Percentiles rank a stretch among this genome's conserved stretches.
These are phyloP conservation scores for Parasarocladium wereldwijsianum DNA, from an alignment of 2,329 filamentous ascomycete genomes.

Conservation along the genomic window DNA sequence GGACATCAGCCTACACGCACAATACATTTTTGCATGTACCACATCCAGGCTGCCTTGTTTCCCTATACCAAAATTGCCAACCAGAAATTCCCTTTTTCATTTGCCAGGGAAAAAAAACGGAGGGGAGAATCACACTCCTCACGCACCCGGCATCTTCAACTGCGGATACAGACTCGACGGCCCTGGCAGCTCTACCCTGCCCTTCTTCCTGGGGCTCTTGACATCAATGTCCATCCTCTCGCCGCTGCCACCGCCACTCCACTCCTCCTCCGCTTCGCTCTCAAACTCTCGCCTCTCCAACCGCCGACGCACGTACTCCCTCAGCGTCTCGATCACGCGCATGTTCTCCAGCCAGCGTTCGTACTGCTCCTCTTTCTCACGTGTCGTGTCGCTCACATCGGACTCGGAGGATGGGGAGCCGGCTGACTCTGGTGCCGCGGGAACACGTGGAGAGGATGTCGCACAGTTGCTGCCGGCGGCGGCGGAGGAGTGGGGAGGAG, in stretches of 20 bases:
- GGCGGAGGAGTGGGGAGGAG: not conserved
- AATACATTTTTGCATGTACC: too few relatives aligned
- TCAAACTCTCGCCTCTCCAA: constrained; percentile 42
- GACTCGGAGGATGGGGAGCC: constrained; percentile 41
- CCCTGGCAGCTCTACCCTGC: constrained; percentile 12
- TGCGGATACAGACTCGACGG: constrained; percentile 23
- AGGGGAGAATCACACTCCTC: too few relatives aligned
- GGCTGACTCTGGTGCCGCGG: constrained; percentile 26
- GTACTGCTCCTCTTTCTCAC: constrained; percentile 46
- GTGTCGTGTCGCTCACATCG: constrained; percentile 33
- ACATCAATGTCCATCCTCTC: constrained; percentile 23
- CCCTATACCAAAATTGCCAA: too few relatives aligned
- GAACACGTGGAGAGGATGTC: constrained; percentile 28
- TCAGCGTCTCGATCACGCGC: constrained; percentile 46
- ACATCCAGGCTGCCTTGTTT: too few relatives aligned
- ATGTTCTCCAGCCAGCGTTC: constrained; percentile 54
- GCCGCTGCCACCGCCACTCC: constrained; percentile 8
- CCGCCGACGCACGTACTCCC: constrained; percentile 40
- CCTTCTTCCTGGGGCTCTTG: constrained; percentile 14
- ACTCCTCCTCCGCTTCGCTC: constrained; percentile 12
- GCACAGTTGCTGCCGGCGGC: constrained; percentile 20
- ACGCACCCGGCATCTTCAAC: constrained; percentile 23
- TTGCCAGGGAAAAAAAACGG: too few relatives aligned
- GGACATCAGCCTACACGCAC: too few relatives aligned
- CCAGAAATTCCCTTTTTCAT: too few relatives aligned